Conservation (phyloP, 805 yeast genomes). For the Saccharomycopsis selenospora region DNA sequence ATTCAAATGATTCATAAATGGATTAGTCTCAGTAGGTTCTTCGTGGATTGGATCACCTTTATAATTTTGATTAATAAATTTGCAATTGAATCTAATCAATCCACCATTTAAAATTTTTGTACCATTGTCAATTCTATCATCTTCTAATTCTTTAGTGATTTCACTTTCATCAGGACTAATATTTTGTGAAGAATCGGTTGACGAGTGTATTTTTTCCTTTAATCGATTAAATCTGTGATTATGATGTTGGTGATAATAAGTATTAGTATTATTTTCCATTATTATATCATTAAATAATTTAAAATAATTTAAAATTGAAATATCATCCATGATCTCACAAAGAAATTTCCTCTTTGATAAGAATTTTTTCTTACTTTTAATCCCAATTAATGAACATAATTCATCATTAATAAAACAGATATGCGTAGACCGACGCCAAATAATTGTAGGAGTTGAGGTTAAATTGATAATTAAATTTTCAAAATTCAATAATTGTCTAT, state of each 20-base stretch:
- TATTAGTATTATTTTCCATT: constrained; percentile 29
- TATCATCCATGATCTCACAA: constrained; percentile 78
- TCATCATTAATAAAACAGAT: constrained; percentile 74
- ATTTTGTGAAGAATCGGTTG: neutral
- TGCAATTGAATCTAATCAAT: constrained; percentile 19
- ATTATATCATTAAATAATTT: constrained; percentile 65
- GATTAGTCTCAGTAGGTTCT: constrained; percentile 20
- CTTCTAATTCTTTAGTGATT: constrained; percentile 22
- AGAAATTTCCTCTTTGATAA: constrained; percentile 45
- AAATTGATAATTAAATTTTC: constrained; percentile 34
- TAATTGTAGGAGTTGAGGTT: constrained; percentile 71
- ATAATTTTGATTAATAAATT: constrained; percentile 17
- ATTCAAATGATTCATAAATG: constrained; percentile 34
- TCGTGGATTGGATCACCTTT: constrained; percentile 6
- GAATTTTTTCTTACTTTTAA: constrained; percentile 18
- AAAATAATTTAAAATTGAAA: constrained; percentile 64
- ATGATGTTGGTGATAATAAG: constrained; percentile 28
- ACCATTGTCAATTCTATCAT: constrained; percentile 22
- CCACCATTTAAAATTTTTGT: constrained; percentile 13
- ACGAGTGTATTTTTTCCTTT: constrained; percentile 4
- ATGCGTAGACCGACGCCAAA: constrained; percentile 85
- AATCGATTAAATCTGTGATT: constrained; percentile 9
- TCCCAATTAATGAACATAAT: constrained; percentile 59
- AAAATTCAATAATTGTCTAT: constrained; percentile 32
- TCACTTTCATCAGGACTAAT: constrained; percentile 9